Conservation (phyloP, 2,329 filamentous ascomycete species). For the Aspergillus floridensis region DNA sequence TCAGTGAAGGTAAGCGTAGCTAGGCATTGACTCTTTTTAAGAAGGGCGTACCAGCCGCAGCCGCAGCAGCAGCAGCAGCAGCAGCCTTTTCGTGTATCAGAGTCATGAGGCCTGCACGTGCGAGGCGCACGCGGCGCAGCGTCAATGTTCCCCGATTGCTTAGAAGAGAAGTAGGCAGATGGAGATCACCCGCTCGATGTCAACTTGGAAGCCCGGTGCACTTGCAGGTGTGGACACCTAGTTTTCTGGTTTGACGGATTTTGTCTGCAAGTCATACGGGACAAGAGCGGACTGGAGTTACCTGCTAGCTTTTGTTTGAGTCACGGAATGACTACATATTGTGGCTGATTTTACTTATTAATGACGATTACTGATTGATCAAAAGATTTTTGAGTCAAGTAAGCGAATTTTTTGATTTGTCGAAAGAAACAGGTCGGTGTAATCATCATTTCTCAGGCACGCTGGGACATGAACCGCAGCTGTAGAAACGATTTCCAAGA, state of each 20-base stretch:
- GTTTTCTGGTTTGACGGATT: neutral
- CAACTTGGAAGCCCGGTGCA: slow-evolving; percentile 1
- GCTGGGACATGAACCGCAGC: neutral
- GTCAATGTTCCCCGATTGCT: neutral
- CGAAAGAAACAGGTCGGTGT: too few relatives aligned
- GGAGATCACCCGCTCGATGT: slow-evolving; percentile 15
- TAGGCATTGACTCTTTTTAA: neutral
- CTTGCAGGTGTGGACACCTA: neutral
- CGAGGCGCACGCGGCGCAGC: slow-evolving; percentile 18
- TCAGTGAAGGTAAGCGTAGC: neutral
- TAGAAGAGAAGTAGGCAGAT: slow-evolving; percentile 5
- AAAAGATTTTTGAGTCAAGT: too few relatives aligned
- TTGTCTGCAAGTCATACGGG: neutral
- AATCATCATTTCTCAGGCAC: neutral
- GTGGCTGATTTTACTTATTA: neutral
- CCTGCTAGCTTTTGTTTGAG: neutral
- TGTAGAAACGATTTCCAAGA: neutral
- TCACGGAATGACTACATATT: neutral
- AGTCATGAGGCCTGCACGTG: slow-evolving; percentile 21
- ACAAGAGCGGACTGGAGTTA: neutral
- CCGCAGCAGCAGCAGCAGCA: too few relatives aligned
- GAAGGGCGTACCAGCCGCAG: neutral
- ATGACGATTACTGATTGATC: neutral
- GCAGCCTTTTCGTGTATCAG: slow-evolving; percentile 12
- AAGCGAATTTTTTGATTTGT: too few relatives aligned